A percentile compares a stretch with the other conserved stretches of the same genome.
These are phyloP conservation scores for Eragrostis tef DNA, from an alignment of 202 grass and related monocot species.

Conservation along the genomic window DNA sequence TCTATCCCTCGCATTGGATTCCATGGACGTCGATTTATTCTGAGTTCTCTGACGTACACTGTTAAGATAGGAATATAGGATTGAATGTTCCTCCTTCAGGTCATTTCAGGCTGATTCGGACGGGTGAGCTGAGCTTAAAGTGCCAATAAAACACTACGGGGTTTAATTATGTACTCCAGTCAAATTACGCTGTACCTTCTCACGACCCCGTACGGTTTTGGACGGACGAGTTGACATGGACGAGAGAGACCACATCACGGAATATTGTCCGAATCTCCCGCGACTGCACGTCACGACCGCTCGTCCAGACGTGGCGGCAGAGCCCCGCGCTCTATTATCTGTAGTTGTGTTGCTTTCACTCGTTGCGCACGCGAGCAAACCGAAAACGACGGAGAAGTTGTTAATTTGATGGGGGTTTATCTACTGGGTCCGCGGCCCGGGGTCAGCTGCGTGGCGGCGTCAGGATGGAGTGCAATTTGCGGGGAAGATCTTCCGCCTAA, in stretches of 20 bases:
- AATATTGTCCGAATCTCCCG: constrained; percentile 10
- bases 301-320: not conserved
- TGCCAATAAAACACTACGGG: not conserved
- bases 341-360: constrained; percentile 5
- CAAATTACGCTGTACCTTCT: not conserved
- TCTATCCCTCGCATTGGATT: not conserved
- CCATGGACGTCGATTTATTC: not conserved
- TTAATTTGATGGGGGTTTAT: not conserved
- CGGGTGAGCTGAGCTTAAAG: not conserved
- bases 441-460: not conserved
- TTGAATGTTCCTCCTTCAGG: not conserved
- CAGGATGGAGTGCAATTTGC: not conserved
- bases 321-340: no score
- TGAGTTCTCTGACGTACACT: no score
- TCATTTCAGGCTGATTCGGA: not conserved
- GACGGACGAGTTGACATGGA: not conserved
- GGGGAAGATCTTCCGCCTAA: no score
- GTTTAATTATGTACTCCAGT: not conserved
- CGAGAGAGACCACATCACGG: not conserved
- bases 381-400: not conserved
- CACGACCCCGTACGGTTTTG: not conserved
- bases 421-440: not conserved
- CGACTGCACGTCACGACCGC: not conserved
- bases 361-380: not conserved
- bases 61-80: no score